Percentiles rank a stretch among this genome's conserved stretches.
phyloP scores from a whole-genome alignment of 2,329 filamentous ascomycete genomes.

The Penicillium sp. region DNA sequence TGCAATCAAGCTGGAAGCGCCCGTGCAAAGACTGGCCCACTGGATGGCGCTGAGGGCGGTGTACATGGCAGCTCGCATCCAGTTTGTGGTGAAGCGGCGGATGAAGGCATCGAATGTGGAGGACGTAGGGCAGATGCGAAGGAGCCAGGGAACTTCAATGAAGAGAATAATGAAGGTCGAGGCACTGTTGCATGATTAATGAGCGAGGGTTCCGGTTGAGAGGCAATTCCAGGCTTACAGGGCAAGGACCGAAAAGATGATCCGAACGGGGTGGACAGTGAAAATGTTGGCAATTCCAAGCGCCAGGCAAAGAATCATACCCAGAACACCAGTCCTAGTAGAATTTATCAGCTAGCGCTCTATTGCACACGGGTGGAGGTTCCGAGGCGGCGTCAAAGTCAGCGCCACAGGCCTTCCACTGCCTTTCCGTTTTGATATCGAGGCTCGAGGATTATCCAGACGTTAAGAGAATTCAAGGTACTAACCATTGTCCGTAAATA shows the following conservation, averaged over 20 bases:
- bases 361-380: not conserved
- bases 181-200: constrained; percentile 50
- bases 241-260: constrained; percentile 61
- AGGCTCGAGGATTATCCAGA: too few relatives aligned
- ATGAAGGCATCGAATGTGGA: constrained; percentile 83
- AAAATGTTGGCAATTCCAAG: constrained; percentile 70
- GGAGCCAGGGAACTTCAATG: constrained; percentile 86
- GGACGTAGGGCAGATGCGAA: constrained; percentile 97
- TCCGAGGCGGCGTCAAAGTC: not conserved
- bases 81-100: constrained; percentile 91
- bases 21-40: constrained; percentile 72
- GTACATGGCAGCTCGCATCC: constrained; percentile 91
- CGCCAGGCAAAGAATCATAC: constrained; percentile 65
- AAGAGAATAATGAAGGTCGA: constrained; percentile 76
- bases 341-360: constrained; percentile 14
- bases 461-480: constrained; percentile 15
- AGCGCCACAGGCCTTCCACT: not conserved
- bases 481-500: constrained; percentile 69
- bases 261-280: constrained; percentile 55
- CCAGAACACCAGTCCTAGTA: constrained; percentile 53
- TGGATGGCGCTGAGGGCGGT: constrained; percentile 75
- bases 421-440: not conserved
- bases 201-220: not conserved
- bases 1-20: constrained; percentile 74
- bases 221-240: constrained; percentile 46